Percentiles rank a stretch among this genome's conserved stretches.
Evolutionary conservation across 2,329 filamentous ascomycete genomes (phyloP).

Genomic region (Parascedosporium putredinis): DNA sequence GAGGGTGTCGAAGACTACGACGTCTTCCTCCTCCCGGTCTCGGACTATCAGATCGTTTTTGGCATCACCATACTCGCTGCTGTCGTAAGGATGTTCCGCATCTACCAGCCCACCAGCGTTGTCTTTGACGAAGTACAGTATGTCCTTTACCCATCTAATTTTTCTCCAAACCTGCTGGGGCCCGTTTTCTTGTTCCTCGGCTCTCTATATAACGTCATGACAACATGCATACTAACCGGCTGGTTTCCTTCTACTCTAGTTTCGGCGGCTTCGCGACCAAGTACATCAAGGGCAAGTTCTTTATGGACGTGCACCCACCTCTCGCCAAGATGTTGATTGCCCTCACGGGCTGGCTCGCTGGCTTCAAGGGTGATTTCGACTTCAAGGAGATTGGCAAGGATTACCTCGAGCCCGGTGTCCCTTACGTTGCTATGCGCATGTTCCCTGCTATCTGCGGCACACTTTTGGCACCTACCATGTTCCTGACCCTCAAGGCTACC

Average conservation of each 20-base stretch:
- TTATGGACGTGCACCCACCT: constrained; percentile 99
- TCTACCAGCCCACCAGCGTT: constrained; percentile 91
- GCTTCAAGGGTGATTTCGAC: constrained; percentile 91
- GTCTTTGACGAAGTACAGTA: constrained; percentile 99
- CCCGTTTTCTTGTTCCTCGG: too few species aligned
- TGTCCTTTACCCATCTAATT: too few species aligned
- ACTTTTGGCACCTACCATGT: constrained; percentile 81
- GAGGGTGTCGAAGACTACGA: constrained; percentile 82
- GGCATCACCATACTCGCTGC: constrained; percentile 65
- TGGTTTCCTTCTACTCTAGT: constrained; percentile 37
- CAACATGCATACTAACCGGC: too few species aligned
- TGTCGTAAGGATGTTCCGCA: constrained; percentile 80
- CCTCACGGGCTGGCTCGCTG: constrained; percentile 85
- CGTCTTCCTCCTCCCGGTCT: constrained; percentile 73
- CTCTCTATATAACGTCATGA: too few species aligned
- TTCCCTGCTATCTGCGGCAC: constrained; percentile 85
- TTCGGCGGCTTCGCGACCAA: constrained; percentile 98
- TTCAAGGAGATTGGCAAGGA: constrained; percentile 99
- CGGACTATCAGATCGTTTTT: constrained; percentile 71
- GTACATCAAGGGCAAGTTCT: constrained; percentile 98
- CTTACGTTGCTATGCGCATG: constrained; percentile 95
- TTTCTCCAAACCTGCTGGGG: too few species aligned
- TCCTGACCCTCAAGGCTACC: constrained; percentile 81
- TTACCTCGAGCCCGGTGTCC: constrained; percentile 86
- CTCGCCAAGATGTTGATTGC: constrained; percentile 95